A percentile compares a stretch with the other conserved stretches of the same genome.
phyloP scores from a whole-genome alignment of 768 basidiomycete genomes.

The Cystofilobasidium capitatum region DNA sequence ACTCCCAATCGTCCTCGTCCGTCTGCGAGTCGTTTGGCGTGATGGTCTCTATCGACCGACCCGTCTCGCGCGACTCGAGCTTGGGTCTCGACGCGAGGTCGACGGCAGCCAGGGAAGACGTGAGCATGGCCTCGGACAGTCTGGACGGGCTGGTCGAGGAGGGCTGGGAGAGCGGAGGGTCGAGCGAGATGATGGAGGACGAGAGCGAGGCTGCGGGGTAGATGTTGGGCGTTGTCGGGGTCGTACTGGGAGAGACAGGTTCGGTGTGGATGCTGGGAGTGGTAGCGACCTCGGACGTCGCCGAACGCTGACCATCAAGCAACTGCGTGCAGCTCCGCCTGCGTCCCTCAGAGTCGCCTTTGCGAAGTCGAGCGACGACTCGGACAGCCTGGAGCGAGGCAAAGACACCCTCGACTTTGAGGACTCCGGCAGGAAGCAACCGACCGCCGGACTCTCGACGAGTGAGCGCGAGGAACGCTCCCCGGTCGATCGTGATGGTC shows the following conservation, averaged over 20 bases:
- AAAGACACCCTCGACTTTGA: constrained; percentile 76
- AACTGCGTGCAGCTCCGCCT: constrained; percentile 34
- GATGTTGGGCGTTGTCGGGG: constrained; percentile 51
- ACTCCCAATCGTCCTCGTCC: constrained; percentile 51
- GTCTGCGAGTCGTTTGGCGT: constrained; percentile 24
- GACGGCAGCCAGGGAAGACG: neutral
- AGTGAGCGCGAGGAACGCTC: constrained; percentile 77
- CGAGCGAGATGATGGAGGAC: constrained; percentile 47
- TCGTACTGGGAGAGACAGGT: constrained; percentile 33
- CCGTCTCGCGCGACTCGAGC: neutral
- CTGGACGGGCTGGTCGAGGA: too few species aligned
- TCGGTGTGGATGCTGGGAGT: constrained; percentile 10
- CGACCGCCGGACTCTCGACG: constrained; percentile 73
- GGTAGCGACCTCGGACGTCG: constrained; percentile 30
- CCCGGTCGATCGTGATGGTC: constrained; percentile 49
- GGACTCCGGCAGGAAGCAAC: constrained; percentile 81
- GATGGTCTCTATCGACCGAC: constrained; percentile 21
- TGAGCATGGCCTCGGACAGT: constrained; percentile 38
- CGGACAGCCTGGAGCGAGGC: constrained; percentile 90
- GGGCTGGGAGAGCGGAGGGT: constrained; percentile 35
- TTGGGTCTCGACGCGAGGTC: neutral
- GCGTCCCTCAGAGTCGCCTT: neutral
- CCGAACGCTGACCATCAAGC: constrained; percentile 39
- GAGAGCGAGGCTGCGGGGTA: constrained; percentile 44
- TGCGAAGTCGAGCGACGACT: constrained; percentile 52